phyloP scores from a whole-genome alignment of 176 grass and related monocot genomes.

The Aegilops sharonensis region DNA sequence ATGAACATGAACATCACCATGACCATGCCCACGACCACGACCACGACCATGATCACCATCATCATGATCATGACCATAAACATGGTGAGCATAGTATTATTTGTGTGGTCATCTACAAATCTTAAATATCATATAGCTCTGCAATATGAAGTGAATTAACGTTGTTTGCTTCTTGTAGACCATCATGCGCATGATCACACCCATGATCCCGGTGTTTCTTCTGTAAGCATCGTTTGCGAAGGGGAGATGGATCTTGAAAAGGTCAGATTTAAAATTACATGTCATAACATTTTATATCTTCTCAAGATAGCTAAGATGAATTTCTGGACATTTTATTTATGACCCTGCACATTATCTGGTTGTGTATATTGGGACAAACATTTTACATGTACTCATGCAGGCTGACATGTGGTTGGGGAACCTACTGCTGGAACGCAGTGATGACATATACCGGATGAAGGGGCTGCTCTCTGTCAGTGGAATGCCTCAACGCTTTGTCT shows the following conservation, averaged over 20 bases:
- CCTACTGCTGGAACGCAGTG: conserved; percentile 77
- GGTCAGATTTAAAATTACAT: conserved; percentile 42
- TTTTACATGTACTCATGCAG: conserved; percentile 48
- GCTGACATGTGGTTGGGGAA: conserved; percentile 95
- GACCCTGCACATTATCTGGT: not conserved
- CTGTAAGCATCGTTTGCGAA: conserved; percentile 98
- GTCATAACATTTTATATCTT: conserved; percentile 19
- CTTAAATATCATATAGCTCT: not conserved
- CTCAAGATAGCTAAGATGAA: conserved; percentile 19
- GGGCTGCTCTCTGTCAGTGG: conserved; percentile 82
- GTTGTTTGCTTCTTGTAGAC: conserved; percentile 48
- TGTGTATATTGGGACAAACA: conserved; percentile 25
- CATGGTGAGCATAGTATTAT: conserved; percentile 55
- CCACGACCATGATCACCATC: conserved; percentile 55
- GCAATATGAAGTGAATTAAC: not conserved
- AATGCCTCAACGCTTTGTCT: conserved; percentile 97
- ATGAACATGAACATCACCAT: conserved; percentile 50
- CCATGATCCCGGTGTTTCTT: conserved; percentile 96
- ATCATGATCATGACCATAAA: conserved; percentile 69
- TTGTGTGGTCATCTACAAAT: not conserved
- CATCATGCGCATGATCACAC: conserved; percentile 93
- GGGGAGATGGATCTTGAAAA: conserved; percentile 95
- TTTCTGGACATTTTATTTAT: not conserved
- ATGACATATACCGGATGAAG: conserved; percentile 99
- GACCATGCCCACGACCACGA: conserved; percentile 44